Base-by-base conservation (phyloP, 768 basidiomycete genomes). In the Pleurotus djamor region DNA sequence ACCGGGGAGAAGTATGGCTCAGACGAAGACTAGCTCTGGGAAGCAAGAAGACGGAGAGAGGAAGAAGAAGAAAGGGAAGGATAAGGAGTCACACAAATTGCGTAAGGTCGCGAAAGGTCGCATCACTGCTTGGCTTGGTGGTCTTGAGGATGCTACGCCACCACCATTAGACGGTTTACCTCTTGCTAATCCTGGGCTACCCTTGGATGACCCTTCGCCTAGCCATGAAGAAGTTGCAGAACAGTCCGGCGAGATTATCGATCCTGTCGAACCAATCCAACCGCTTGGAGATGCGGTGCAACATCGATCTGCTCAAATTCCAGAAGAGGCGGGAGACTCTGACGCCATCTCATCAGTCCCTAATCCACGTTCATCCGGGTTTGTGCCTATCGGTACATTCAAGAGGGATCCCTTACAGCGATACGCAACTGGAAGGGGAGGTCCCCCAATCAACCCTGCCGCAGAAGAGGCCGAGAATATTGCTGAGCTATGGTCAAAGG, bases 51-150 rank as follows among this genome's bases (percentile, higher is more conserved):
- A 61, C 13, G 67, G 62, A 52, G 68, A 69, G 41, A 68, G 68
- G 45, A 68, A 64, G 64, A 71, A 72, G 57, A 66, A 61, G 36
- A 61, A 64, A 58, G 63, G 56, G 4, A 64, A 61, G 45, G 65
- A 66, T 45, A 63, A 59, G 6, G 66, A 62, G 44, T 60, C 59
- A 47, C 47, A 60, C 28, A 64, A 60, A 61, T 62, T 59, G 56
- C 60, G 65, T 35, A 66, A 67, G 60, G 66, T 83, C 57, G 84
- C 85, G 8, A 88, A 88, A 60, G 89, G 89, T 5, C 75, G 88
- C 21, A 85, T 93, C n/a, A 79, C 90, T 7, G 89, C 86, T 6
- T 93, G 91, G 91, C 65, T 93, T 60, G 90, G 87, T 33, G 78
- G 73, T 7, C 84, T 92, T 50, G 86, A 87, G 54, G 76, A 82